Evolutionary conservation across 495 filamentous ascomycete species (phyloP), one percentile per base, ranked within the genome.

Genomic region (Letharia lupina): DNA sequence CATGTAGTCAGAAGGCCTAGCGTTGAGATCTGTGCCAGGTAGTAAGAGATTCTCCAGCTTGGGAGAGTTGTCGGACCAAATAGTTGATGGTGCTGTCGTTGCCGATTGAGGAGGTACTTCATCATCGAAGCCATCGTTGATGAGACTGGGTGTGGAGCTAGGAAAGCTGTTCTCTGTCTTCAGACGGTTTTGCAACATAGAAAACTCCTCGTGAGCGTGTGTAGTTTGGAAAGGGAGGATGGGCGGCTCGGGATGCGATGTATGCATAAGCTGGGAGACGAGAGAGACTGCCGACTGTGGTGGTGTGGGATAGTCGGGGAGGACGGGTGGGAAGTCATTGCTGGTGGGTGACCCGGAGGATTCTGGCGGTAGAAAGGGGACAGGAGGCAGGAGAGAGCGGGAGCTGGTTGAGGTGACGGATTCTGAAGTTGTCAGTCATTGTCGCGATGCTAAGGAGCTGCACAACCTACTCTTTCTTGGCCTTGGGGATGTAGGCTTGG

Each of bases 401-500:
- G 56, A 31, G 11, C 35, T 42, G 35, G 60, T 52, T 20, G 65
- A 33, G 41, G 15, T 63, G 23, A 33, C 44, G 16, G 63, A 65
- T 56, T 50, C 62, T 65, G 33, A 15, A 16, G 45, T 7, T 47
- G 31, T 66, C 58, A 66, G 59, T 15, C 8, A 41, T 3, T 10
- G 10, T 35, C 4, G 3, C 6, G 16, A 33, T 15, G 44, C 23
- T 12, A 39, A 33, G 20, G 50, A 18, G 3, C 15, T 48, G 23
- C 42, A 57, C 11, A 48, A 41, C 73, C 42, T 74, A 84, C 84
- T 76, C 75, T 83, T 86, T 71, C 81, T 84, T 41, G 70, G 84
- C 33, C 70, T 64, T 13, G 75, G 69, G 3, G 64, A 65, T 56
- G 75, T 70, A 31, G 74, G 65, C 68, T 84, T 86, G 61, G 79